Percentiles rank a stretch among this genome's conserved stretches.
phyloP scores from a whole-genome alignment of 345 rosid species.

The Viola odorata region DNA sequence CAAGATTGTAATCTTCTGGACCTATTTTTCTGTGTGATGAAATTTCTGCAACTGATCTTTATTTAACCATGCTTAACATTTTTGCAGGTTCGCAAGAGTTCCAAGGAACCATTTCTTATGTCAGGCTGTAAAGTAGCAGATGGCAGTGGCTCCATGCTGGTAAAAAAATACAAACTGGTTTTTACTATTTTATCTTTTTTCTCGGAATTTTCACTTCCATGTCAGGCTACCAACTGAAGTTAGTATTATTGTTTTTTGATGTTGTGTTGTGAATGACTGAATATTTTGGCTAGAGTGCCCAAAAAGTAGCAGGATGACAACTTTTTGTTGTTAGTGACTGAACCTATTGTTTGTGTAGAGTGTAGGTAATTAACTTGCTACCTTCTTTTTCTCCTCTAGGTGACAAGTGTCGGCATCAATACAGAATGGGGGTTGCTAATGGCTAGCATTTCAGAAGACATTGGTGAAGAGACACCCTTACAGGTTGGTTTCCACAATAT shows the following conservation, averaged over 20 bases:
- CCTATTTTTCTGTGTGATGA: conserved; percentile 2
- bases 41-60: conserved; percentile 7
- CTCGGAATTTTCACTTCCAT: background rate
- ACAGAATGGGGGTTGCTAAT: conserved; percentile 36
- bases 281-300: no score
- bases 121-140: conserved; percentile 99
- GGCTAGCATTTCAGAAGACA: conserved; percentile 37
- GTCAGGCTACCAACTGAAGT: no score
- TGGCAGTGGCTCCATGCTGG: conserved; percentile 97
- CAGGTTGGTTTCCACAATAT: conserved; percentile 21
- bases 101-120: conserved; percentile 78
- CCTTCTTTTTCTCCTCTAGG: conserved; percentile 8
- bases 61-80: conserved; percentile 16
- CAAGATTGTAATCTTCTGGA: conserved; percentile 57
- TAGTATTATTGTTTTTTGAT: background rate
- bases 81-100: conserved; percentile 76
- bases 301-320: no score
- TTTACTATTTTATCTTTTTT: background rate
- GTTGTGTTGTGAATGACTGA: no score
- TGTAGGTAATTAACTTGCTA: no score
- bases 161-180: conserved; percentile 19
- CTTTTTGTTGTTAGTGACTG: background rate
- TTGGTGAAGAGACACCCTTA: conserved; percentile 36
- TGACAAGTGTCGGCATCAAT: conserved; percentile 29
- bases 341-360: no score